These are phyloP conservation scores for Insectozyma bohioensis DNA, from an alignment of 1,139 yeast species.

Conservation along the genomic window DNA sequence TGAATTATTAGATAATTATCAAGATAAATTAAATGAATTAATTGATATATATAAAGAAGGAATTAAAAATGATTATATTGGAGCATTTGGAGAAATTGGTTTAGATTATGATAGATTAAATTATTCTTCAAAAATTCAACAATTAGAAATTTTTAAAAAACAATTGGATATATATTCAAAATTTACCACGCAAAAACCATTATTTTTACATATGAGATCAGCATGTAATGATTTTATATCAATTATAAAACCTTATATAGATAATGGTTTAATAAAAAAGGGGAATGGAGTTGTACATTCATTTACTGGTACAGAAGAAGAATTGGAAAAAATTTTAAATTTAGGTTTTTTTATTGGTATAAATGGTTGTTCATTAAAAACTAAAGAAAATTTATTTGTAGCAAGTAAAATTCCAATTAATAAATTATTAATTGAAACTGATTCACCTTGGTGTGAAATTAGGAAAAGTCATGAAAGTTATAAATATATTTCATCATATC, in stretches of 20 bases:
- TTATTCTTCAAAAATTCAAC: constrained; percentile 68
- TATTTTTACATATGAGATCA: constrained; percentile 86
- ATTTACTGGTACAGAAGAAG: constrained; percentile 80
- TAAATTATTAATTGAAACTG: constrained; percentile 81
- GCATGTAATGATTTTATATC: constrained; percentile 79
- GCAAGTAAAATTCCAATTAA: constrained; percentile 67
- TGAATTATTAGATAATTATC: constrained; percentile 23
- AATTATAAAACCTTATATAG: constrained; percentile 57
- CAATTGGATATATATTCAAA: constrained; percentile 67
- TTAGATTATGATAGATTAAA: constrained; percentile 89
- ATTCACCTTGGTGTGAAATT: constrained; percentile 98
- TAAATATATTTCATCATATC: constrained; percentile 51
- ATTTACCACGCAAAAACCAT: constrained; percentile 52
- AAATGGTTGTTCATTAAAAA: constrained; percentile 89
- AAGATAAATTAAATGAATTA: constrained; percentile 47
- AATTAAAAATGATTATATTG: constrained; percentile 47
- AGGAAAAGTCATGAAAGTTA: constrained; percentile 79
- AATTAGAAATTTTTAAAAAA: constrained; percentile 60
- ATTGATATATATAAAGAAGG: constrained; percentile 52
- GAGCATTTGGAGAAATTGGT: constrained; percentile 91
- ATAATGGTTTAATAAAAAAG: constrained; percentile 32
- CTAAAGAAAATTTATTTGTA: constrained; percentile 69
- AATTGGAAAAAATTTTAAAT: constrained; percentile 49
- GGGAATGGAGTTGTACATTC: constrained; percentile 85
- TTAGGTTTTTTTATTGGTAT: constrained; percentile 75